phyloP scores from a whole-genome alignment of 805 yeast genomes.

The Blastobotrys parvus region DNA sequence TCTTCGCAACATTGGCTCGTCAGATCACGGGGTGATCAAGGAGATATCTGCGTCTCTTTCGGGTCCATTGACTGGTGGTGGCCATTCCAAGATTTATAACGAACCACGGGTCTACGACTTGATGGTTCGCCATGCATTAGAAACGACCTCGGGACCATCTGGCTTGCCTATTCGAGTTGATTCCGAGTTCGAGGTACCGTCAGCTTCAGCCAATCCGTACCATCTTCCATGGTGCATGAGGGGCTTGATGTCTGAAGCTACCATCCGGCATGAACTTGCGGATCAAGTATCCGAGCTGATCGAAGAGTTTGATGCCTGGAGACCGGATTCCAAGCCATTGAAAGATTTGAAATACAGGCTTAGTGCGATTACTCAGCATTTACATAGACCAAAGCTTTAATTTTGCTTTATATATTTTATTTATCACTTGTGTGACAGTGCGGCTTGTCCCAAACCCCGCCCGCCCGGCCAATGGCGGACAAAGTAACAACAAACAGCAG shows the following conservation, averaged over 20 bases:
- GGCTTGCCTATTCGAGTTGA: slow-evolving; percentile 20
- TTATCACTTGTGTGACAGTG: no score
- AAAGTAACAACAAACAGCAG: no score
- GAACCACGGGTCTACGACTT: slow-evolving; percentile 77
- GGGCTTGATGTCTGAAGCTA: slow-evolving; percentile 63
- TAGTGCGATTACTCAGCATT: slow-evolving; percentile 37
- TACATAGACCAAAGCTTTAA: slow-evolving; percentile 19
- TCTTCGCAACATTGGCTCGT: slow-evolving; percentile 64
- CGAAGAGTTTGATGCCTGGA: slow-evolving; percentile 74
- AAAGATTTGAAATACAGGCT: slow-evolving; percentile 79
- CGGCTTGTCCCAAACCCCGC: no score
- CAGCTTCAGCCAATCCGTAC: slow-evolving; percentile 59
- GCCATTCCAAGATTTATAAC: slow-evolving; percentile 84
- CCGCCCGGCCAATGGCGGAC: no score
- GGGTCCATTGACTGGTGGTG: slow-evolving; percentile 91
- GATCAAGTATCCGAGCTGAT: slow-evolving; percentile 55
- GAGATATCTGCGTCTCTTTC: slow-evolving; percentile 75
- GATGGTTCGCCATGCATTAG: slow-evolving; percentile 66
- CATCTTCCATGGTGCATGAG: slow-evolving; percentile 89
- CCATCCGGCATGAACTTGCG: slow-evolving; percentile 34
- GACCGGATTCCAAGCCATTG: slow-evolving; percentile 71
- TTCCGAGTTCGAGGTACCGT: slow-evolving; percentile 44
- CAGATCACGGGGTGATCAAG: slow-evolving; percentile 79
- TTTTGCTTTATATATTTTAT: no score
- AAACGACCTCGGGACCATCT: slow-evolving; percentile 54